These are phyloP conservation scores for Austropuccinia psidii DNA, from an alignment of 1,284 basidiomycete species.

Conservation along the genomic window DNA sequence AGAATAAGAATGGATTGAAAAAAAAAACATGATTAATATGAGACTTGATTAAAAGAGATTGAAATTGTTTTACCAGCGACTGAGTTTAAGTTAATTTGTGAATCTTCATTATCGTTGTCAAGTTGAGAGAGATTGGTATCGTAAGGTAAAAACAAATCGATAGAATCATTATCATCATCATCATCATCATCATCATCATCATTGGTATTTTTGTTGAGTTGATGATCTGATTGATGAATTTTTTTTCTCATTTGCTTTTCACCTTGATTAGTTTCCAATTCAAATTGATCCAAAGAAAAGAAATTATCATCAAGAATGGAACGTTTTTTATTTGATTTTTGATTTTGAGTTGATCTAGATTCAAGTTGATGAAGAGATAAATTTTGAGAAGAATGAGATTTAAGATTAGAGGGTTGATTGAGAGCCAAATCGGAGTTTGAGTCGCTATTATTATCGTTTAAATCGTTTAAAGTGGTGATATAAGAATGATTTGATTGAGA, in stretches of 20 bases:
- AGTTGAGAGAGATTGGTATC: not conserved
- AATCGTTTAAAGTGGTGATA: conserved; percentile 20
- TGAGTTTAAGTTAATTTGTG: conserved; percentile 33
- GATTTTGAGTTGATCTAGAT: not conserved
- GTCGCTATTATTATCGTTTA: not conserved
- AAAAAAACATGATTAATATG: not conserved
- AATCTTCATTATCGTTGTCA: conserved; percentile 39
- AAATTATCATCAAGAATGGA: conserved; percentile 21
- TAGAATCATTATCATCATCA: conserved; percentile 35
- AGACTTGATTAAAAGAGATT: not conserved
- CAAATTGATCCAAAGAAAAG: conserved; percentile 24
- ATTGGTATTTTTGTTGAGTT: conserved; percentile 40
- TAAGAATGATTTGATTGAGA: conserved; percentile 1
- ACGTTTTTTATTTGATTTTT: conserved; percentile 2
- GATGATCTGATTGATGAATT: not conserved
- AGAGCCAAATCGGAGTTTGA: not conserved
- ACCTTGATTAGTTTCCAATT: conserved; percentile 19
- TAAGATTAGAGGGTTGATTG: not conserved
- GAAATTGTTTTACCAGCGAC: not conserved
- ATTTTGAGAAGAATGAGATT: not conserved
- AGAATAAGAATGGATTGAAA: not conserved
- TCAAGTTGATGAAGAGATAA: not conserved
- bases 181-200: conserved; percentile 49
- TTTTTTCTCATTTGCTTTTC: conserved; percentile 24
- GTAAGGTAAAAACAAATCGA: conserved; percentile 28